Evolutionary conservation across 2,329 filamentous ascomycete genomes (phyloP).

Genomic region (Epichloe uncinata): DNA sequence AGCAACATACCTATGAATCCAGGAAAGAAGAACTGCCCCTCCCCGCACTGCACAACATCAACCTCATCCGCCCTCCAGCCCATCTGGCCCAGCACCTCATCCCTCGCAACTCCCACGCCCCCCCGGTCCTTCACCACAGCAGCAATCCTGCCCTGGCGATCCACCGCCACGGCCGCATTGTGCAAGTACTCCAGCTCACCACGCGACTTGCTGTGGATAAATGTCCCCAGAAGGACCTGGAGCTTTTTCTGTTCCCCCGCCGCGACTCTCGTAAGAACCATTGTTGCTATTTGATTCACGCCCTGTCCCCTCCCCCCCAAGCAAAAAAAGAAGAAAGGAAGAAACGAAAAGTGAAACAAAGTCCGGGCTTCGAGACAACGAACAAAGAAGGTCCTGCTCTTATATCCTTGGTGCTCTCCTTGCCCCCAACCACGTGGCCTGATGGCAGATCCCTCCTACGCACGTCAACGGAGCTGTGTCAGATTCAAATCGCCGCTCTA

Average conservation of each 20-base stretch:
- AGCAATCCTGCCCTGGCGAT: conserved; percentile 34
- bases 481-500: not conserved
- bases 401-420: no score
- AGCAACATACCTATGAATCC: conserved; percentile 56
- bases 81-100: conserved; percentile 25
- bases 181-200: conserved; percentile 38
- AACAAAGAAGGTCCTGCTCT: no score
- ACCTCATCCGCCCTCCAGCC: conserved; percentile 31
- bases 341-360: no score
- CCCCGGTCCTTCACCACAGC: conserved; percentile 27
- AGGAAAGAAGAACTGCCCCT: conserved; percentile 66
- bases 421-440: no score
- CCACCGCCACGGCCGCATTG: conserved; percentile 37
- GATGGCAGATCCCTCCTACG: no score
- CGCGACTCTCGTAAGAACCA: not conserved
- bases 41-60: conserved; percentile 21
- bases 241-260: conserved; percentile 17
- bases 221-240: conserved; percentile 40
- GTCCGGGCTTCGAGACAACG: no score
- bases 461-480: no score
- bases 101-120: conserved; percentile 16
- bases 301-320: not conserved
- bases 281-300: not conserved
- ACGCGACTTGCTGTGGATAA: conserved; percentile 37
- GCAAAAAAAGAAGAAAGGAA: fast-evolving